Evolutionary conservation across 257 asterid species (phyloP), one percentile per base, ranked within the genome.

Genomic region (Fraxinus anomala): DNA sequence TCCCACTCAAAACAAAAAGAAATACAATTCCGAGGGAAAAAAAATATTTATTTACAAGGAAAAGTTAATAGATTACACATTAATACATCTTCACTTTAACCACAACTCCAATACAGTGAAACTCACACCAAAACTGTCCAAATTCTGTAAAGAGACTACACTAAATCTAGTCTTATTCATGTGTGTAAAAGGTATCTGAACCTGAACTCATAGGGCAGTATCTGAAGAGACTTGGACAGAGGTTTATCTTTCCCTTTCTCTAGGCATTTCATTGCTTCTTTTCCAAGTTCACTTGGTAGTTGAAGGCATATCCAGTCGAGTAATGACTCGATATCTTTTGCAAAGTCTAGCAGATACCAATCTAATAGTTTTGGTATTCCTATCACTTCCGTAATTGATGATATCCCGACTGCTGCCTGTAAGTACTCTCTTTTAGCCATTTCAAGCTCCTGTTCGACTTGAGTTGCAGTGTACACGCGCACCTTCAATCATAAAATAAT

Each of bases 281-380:
- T 91, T 70, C 93, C 89, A 0, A 86, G 91, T 76, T 91, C 91
- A 11, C 78, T 70, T 1, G 97, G 98, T 24, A 94, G 79, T 76
- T 94, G 93, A 65, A 91, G 92, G 79, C 97, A 91, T 71, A 94
- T 86, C 98, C 98, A 94, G 76, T 94, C 98, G 12, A 94, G 77
- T 81, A 94, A 77, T 10, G 97, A 92, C 51, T 91, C 97, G 16
- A 88, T 78, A 68, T 94, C 97, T 91, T 94, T 89, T 0, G 97
- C 97, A 73, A 94, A 94, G 81, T 94, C 98, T 1, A 92, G 83
- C 63, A 94, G 87, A 83, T 94, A 94, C 98, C 98, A 94, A 76
- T 94, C 98, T 49, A 94, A 70, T 65, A 94, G 74, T 73, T 94
- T 94, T n/a, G 98, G 97, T 76, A 94, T 83, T n/a, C 91, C 92